A percentile compares a stretch with the other conserved stretches of the same genome.
phyloP scores from a whole-genome alignment of 2,329 filamentous ascomycete species.

The Capronia coronata region DNA sequence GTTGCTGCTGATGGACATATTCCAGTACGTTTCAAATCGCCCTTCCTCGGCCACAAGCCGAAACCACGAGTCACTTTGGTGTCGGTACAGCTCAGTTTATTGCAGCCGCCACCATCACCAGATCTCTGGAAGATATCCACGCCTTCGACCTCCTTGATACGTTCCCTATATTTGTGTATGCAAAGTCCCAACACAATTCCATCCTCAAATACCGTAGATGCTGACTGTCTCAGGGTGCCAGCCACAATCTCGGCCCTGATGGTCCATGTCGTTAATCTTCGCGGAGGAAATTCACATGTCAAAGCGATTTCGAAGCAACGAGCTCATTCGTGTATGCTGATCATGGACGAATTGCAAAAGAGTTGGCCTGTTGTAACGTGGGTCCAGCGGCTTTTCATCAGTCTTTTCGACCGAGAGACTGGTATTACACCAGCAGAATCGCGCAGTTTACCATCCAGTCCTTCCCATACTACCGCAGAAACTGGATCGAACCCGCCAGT shows the following conservation, averaged over 20 bases:
- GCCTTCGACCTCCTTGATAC: not conserved
- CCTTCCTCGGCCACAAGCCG: not conserved
- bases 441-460: not conserved
- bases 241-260: not conserved
- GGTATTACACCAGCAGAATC: not conserved
- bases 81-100: not conserved
- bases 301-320: not conserved
- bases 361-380: not conserved
- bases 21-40: not conserved
- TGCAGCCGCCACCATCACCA: not conserved
- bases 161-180: not conserved
- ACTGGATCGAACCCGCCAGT: not conserved
- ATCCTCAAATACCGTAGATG: not conserved
- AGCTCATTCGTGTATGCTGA: not conserved
- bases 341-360: not conserved
- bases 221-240: not conserved
- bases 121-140: not conserved
- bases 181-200: not conserved
- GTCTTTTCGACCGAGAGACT: not conserved
- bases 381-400: not conserved
- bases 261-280: not conserved
- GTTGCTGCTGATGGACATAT: not conserved
- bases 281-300: not conserved
- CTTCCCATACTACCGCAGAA: not conserved
- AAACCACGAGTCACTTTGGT: not conserved